These are phyloP conservation scores for Westerdykella aurantiaca DNA, from an alignment of 2,329 filamentous ascomycete genomes.

Conservation along the genomic window DNA sequence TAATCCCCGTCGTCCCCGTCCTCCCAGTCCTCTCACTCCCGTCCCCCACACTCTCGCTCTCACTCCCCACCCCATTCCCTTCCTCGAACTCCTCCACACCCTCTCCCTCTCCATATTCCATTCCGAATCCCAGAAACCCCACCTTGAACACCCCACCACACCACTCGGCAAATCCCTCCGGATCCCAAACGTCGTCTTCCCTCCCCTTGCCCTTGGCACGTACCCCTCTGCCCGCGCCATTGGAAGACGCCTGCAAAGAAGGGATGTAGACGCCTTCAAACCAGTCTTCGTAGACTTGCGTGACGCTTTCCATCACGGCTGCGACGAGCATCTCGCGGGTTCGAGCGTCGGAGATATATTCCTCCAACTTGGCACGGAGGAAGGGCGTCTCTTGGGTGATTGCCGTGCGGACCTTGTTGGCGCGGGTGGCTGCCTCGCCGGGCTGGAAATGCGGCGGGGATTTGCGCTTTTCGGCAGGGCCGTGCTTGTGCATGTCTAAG, in stretches of 20 bases:
- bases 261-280: conserved; percentile 49
- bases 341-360: conserved; percentile 59
- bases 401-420: conserved; percentile 46
- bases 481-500: conserved; percentile 29
- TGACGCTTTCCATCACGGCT: conserved; percentile 59
- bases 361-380: conserved; percentile 52
- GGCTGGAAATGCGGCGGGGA: conserved; percentile 16
- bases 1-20: conserved; percentile 23
- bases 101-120: conserved; percentile 9
- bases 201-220: conserved; percentile 52
- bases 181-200: conserved; percentile 60
- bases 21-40: conserved; percentile 21
- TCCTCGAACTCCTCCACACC: conserved; percentile 23
- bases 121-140: conserved; percentile 38
- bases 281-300: conserved; percentile 59
- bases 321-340: conserved; percentile 62
- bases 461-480: conserved; percentile 13
- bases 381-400: conserved; percentile 55
- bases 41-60: conserved; percentile 1
- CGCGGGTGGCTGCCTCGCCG: conserved; percentile 24
- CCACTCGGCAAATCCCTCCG: conserved; percentile 60
- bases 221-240: conserved; percentile 18
- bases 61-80: conserved; percentile 19
- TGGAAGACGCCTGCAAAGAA: conserved; percentile 14
- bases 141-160: conserved; percentile 55